Base-by-base conservation (phyloP, 768 basidiomycete species). In the Piloderma croceum region DNA sequence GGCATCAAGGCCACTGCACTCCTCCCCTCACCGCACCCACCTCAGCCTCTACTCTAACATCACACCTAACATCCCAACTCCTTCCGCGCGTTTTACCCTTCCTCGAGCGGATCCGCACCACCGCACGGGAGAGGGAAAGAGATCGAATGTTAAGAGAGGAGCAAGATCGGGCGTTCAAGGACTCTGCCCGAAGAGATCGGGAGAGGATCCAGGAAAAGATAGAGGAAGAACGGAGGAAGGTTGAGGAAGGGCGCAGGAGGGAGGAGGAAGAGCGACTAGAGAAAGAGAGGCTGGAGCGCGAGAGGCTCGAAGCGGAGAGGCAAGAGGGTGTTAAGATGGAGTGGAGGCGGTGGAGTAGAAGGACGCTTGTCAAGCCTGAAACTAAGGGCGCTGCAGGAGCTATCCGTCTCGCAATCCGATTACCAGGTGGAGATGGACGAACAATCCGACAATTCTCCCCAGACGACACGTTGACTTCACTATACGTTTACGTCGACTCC, bases 71-170 rank as follows among this genome's bases (percentile, higher is more conserved):
- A 15, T 70, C 70, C 7, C 74, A 81, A 31, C 73, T 98, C 35
- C 63, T 97, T 1, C 92, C 93, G 0, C 87, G 92, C 17, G 81
- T 90, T 3, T 64, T 58, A 0, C 80, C 92, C 0, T 90, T 81
- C 65, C 76, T 99, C 7, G 63, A 68, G 7, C 75, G 83, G 13
- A 66, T 89, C 39, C 73, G 67, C 12, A 55, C 70, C 0, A 68
- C 76, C 36, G 56, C 77, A 53, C 62, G 82, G 48, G 68, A 67
- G 36, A 60, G 64, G 2, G 70, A 71, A 24, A 63, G 61, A 4
- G 78, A 84, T 15, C 71, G 90, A 10, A 62, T 68, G 15, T 54
- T 91, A 15, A 73, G 91, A 10, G 83, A 80, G 20, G 83, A 87
- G 50, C 90, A 92, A 51, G 92, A 94, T 51, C 70, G 74, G 7